Base-by-base conservation (phyloP, 108 stramenopile genomes). In the Skeletonema grethae region DNA sequence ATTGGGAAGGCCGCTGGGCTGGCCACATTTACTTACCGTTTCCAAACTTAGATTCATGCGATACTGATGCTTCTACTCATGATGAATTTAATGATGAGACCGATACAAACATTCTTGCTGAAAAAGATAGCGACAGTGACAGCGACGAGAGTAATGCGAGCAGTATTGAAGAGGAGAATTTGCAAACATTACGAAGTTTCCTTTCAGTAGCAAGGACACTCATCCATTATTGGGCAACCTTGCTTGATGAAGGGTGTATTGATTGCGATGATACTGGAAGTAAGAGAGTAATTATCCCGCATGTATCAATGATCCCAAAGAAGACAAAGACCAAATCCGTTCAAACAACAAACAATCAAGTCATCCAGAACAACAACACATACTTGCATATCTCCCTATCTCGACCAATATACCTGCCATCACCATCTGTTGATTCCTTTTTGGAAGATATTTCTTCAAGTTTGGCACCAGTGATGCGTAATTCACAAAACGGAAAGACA, bases 1-100 rank as follows among this genome's bases (percentile, higher is more conserved):
- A 78, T 53, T 78, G 77, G 77, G 77, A 77, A 53, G 77, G 70
- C 11, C 64, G 65, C n/a, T 78, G 77, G 77, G 48, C 65, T 16
- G 77, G 77, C 57, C 77, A 78, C 48, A 25, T 78, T 32, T 53
- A 59, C 39, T 34, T 78, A 36, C 77, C 77, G 43, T 67, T 78
- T 31, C 68, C 68, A 45, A 62, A 62, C 5, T 64, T 69, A 12
- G 75, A 76, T 58, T 29, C 18, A n/a, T 57, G 12, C 16, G n/a
- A 64, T 20, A 53, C 57, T 31, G 34, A 36, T 36, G 20, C 36
- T 56, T 6, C 7, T 55, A 30, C 2, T 18, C 12, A 45, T 38
- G 36, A 28, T 29, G 63, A 63, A 61, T 36, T 15, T 12, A 41
- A 64, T 9, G 5, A 48, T 46, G 63, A 46, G 12, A 25, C 18